Percentiles rank a stretch among this genome's conserved stretches.
phyloP scores from a whole-genome alignment of 305 asterid genomes.

The Withania somnifera region DNA sequence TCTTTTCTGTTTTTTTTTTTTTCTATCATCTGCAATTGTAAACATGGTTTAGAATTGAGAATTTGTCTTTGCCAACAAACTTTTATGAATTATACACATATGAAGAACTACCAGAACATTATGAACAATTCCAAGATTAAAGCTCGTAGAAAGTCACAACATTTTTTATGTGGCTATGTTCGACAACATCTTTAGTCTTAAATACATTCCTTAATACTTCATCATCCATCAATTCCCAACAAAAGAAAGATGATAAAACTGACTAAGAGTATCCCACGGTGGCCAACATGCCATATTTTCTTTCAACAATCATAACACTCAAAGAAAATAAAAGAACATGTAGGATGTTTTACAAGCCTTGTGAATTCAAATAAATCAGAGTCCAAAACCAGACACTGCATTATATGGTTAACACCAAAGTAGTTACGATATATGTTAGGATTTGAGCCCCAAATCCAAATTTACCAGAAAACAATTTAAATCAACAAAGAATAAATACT shows the following conservation, averaged over 20 bases:
- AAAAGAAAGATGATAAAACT: background rate
- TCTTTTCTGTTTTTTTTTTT: background rate
- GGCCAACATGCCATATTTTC: background rate
- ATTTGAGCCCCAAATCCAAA: no score
- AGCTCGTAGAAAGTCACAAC: background rate
- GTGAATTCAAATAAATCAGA: background rate
- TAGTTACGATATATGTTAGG: no score
- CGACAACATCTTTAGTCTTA: background rate
- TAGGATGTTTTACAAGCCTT: background rate
- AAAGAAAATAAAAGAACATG: background rate
- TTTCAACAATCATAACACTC: background rate
- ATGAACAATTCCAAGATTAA: background rate
- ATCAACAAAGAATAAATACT: no score
- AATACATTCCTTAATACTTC: background rate
- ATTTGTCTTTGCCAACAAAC: background rate
- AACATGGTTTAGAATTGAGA: background rate
- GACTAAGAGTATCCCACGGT: background rate
- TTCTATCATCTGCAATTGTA: background rate
- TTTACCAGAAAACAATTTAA: no score
- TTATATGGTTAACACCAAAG: background rate
- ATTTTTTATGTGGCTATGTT: background rate
- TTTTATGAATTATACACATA: background rate
- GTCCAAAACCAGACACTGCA: background rate
- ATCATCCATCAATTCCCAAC: background rate
- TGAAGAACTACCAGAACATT: background rate